A percentile compares a stretch with the other conserved stretches of the same genome.
Evolutionary conservation across 140 eudicot genomes (phyloP).

Genomic region (Erigeron philadelphicus): DNA sequence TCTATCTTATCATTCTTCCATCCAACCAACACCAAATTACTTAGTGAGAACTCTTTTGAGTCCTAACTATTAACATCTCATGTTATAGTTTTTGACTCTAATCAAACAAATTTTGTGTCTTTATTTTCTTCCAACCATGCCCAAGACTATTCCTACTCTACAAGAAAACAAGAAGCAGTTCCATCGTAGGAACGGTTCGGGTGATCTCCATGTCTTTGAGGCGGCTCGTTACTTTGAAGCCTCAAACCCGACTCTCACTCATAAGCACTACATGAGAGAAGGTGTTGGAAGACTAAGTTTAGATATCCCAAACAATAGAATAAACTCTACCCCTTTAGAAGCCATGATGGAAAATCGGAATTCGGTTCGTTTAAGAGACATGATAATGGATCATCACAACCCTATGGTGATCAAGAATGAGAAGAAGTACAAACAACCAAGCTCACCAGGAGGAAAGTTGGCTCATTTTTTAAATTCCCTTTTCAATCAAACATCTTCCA

Average conservation of each 20-base stretch:
- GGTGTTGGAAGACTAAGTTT: slow-evolving; percentile 58
- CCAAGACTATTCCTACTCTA: slow-evolving; percentile 25
- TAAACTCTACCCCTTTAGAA: slow-evolving; percentile 44
- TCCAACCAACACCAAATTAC: slow-evolving; percentile 28
- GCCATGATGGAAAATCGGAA: slow-evolving; percentile 32
- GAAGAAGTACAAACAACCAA: slow-evolving; percentile 67
- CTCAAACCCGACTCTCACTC: slow-evolving; percentile 20
- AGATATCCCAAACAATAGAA: slow-evolving; percentile 44
- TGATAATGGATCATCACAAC: slow-evolving; percentile 34
- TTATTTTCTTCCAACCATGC: slow-evolving; percentile 37
- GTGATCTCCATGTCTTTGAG: slow-evolving; percentile 67
- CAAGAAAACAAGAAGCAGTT: slow-evolving; percentile 40
- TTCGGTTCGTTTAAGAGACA: slow-evolving; percentile 38
- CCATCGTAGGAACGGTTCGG: slow-evolving; percentile 52
- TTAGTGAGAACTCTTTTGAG: slow-evolving; percentile 17
- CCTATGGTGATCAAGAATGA: slow-evolving; percentile 29
- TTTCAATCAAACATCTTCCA: slow-evolving; percentile 56
- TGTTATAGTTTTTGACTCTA: neutral
- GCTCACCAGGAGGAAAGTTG: slow-evolving; percentile 83
- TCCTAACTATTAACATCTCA: slow-evolving; percentile 8
- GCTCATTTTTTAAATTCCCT: slow-evolving; percentile 81
- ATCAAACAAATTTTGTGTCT: slow-evolving; percentile 16
- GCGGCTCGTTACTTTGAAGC: slow-evolving; percentile 57
- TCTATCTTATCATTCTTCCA: slow-evolving; percentile 18
- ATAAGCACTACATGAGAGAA: slow-evolving; percentile 30